phyloP scores from a whole-genome alignment of 225 moss, liverwort and hornwort species.

The Bryum argenteum region DNA sequence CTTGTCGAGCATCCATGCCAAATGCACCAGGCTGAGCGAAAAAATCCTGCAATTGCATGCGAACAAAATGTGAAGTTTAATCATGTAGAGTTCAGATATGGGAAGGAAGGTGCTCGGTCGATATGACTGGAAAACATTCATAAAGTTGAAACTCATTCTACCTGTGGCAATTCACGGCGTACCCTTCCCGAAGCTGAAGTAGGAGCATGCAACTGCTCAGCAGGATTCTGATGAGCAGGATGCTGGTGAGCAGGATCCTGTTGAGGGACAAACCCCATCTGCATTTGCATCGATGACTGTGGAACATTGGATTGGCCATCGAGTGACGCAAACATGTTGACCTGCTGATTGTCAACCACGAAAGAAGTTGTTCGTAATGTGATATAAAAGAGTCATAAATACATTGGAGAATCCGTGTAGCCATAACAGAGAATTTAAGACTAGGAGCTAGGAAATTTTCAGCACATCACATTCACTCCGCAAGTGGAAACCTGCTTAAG shows the following conservation, averaged over 20 bases:
- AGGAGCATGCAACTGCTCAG: conserved; percentile 35
- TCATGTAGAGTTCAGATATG: not conserved
- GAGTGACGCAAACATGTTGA: conserved; percentile 31
- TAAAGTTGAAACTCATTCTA: conserved; percentile 11
- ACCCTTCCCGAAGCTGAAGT: conserved; percentile 40
- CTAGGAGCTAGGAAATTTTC: not conserved
- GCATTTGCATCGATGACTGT: conserved; percentile 24
- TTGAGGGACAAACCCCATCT: conserved; percentile 36
- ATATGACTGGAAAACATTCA: not conserved
- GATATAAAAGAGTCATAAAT: not conserved
- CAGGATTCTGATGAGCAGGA: no score
- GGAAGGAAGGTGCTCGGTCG: not conserved
- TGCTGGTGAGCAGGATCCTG: conserved; percentile 26
- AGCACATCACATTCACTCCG: not conserved
- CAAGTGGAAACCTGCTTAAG: not conserved
- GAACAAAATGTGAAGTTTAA: not conserved
- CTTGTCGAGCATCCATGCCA: conserved; percentile 40
- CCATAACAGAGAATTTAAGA: not conserved
- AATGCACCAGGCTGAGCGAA: conserved; percentile 49
- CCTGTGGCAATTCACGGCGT: conserved; percentile 57
- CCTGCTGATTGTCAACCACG: conserved; percentile 32
- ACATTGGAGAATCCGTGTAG: not conserved
- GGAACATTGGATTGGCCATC: conserved; percentile 21
- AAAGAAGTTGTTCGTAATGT: not conserved
- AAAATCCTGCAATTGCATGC: conserved; percentile 45